phyloP scores from a whole-genome alignment of 208 protist species.

The Leishmania mexicana region DNA sequence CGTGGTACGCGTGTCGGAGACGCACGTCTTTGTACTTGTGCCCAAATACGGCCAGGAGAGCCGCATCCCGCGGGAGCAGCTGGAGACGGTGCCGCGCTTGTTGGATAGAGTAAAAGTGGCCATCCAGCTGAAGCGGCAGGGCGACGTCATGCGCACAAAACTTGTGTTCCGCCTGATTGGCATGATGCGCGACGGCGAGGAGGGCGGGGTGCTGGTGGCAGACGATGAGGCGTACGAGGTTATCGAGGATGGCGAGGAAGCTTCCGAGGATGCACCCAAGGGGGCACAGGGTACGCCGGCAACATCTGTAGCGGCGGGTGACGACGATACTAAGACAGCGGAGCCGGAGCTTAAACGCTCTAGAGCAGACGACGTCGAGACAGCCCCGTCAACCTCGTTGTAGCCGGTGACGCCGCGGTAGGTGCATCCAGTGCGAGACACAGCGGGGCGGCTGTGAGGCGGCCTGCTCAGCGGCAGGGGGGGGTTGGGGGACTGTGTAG shows the following conservation, averaged over 20 bases:
- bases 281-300: slow-evolving; percentile 5
- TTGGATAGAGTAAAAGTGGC: slow-evolving; percentile 81
- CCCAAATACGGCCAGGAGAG: slow-evolving; percentile 92
- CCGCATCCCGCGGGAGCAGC: slow-evolving; percentile 73
- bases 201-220: slow-evolving; percentile 41
- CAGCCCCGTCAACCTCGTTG: not conserved
- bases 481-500: no score
- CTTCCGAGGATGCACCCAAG: slow-evolving; percentile 18
- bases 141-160: slow-evolving; percentile 81
- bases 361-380: not conserved
- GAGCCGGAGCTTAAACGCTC: slow-evolving; percentile 25
- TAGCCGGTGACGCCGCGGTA: not conserved
- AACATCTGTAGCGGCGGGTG: slow-evolving; percentile 1
- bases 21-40: slow-evolving; percentile 86
- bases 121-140: slow-evolving; percentile 71
- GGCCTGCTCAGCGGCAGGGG: no score
- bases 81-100: slow-evolving; percentile 64
- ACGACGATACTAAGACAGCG: not conserved
- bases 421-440: not conserved
- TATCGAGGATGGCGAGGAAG: slow-evolving; percentile 25
- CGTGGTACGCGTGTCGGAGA: slow-evolving; percentile 79
- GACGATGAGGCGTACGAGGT: slow-evolving; percentile 47
- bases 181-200: slow-evolving; percentile 60
- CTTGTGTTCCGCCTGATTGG: slow-evolving; percentile 69
- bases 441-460: not conserved